Percentiles rank a stretch among this genome's conserved stretches.
phyloP scores from a whole-genome alignment of 306 rosid genomes.

The Rosa multiflora region DNA sequence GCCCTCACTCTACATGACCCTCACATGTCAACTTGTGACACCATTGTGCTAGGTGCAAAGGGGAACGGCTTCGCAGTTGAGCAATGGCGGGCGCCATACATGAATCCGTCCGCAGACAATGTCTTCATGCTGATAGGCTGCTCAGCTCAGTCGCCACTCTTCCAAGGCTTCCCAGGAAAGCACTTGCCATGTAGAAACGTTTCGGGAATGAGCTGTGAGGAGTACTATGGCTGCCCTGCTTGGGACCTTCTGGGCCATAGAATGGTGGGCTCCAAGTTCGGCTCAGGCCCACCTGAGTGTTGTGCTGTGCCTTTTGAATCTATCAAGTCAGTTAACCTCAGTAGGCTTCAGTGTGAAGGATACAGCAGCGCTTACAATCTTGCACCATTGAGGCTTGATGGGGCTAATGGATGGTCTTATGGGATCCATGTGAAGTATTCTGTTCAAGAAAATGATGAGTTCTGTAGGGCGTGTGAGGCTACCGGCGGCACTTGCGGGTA shows the following conservation, averaged over 20 bases:
- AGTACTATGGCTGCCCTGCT: conserved; percentile 77
- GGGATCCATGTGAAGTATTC: conserved; percentile 90
- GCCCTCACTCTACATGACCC: conserved; percentile 88
- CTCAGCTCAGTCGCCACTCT: conserved; percentile 78
- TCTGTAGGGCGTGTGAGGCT: conserved; percentile 82
- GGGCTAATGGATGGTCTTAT: conserved; percentile 72
- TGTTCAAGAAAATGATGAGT: conserved; percentile 68
- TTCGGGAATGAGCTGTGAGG: conserved; percentile 94
- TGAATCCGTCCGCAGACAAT: conserved; percentile 74
- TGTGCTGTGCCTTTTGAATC: conserved; percentile 74
- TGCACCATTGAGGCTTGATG: conserved; percentile 79
- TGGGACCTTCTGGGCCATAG: conserved; percentile 78
- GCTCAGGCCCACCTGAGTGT: conserved; percentile 81
- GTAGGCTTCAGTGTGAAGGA: conserved; percentile 81
- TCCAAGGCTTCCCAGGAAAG: conserved; percentile 89
- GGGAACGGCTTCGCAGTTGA: conserved; percentile 84
- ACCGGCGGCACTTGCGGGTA: conserved; percentile 92
- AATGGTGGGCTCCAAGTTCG: conserved; percentile 40
- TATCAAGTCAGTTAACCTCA: conserved; percentile 72
- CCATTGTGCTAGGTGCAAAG: conserved; percentile 56
- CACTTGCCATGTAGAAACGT: conserved; percentile 87
- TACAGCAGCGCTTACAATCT: conserved; percentile 84
- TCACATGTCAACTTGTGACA: conserved; percentile 83
- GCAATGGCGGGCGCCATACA: conserved; percentile 75
- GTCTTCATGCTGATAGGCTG: conserved; percentile 93